phyloP scores from a whole-genome alignment of 2,329 filamentous ascomycete species.

The Pestalotiopsis sp. region DNA sequence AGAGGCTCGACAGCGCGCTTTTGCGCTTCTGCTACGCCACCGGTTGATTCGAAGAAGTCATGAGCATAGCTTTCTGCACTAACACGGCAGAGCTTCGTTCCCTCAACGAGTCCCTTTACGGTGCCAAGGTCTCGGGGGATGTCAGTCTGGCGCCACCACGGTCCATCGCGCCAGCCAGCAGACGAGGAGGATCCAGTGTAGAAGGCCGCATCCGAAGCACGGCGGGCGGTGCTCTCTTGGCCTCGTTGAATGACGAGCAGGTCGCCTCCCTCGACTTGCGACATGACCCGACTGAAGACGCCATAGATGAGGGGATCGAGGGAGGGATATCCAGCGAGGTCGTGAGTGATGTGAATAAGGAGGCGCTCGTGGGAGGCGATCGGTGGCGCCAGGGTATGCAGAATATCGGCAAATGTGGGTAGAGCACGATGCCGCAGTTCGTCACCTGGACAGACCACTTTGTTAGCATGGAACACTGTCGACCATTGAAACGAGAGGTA shows the following conservation, averaged over 20 bases:
- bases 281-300: conserved; percentile 94
- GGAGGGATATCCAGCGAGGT: conserved; percentile 90
- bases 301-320: conserved; percentile 90
- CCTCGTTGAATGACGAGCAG: conserved; percentile 93
- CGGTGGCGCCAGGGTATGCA: conserved; percentile 93
- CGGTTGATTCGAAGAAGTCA: conserved; percentile 80
- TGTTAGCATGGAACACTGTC: not conserved
- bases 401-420: conserved; percentile 91
- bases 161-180: conserved; percentile 86
- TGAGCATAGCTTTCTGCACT: conserved; percentile 84
- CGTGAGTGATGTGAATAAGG: conserved; percentile 96
- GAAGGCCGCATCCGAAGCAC: conserved; percentile 61
- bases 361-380: conserved; percentile 97
- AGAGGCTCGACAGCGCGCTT: conserved; percentile 78
- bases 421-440: conserved; percentile 85
- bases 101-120: conserved; percentile 80
- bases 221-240: conserved; percentile 76
- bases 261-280: conserved; percentile 97
- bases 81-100: conserved; percentile 87
- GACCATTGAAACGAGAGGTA: not conserved
- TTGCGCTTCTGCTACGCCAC: conserved; percentile 80
- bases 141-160: conserved; percentile 86
- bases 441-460: conserved; percentile 62
- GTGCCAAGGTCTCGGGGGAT: conserved; percentile 75
- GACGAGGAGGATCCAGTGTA: conserved; percentile 54